Conservation (phyloP, 1,284 basidiomycete genomes). For the Vanrija humicola region DNA sequence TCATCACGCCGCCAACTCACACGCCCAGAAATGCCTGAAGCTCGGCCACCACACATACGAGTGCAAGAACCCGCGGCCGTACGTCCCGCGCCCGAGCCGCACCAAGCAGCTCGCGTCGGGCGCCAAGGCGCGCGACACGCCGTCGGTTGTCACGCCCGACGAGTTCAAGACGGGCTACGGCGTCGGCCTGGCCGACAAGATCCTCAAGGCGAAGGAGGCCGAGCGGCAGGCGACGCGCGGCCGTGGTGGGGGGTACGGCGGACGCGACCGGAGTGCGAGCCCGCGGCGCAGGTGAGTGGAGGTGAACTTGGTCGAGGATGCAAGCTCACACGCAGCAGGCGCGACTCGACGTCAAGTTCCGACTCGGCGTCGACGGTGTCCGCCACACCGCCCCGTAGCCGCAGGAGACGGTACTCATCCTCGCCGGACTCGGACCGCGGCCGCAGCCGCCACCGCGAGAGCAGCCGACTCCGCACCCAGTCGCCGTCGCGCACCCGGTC, state of each 20-base stretch:
- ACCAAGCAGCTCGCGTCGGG: constrained; percentile 30
- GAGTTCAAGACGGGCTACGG: constrained; percentile 41
- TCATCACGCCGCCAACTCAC: constrained; percentile 1
- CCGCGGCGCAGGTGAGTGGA: neutral
- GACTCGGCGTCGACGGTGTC: no score
- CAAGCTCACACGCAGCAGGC: no score
- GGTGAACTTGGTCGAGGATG: no score
- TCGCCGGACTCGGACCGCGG: constrained; percentile 1
- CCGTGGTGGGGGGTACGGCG: neutral
- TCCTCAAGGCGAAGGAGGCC: constrained; percentile 44
- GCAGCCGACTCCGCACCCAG: neutral
- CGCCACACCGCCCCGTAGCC: no score
- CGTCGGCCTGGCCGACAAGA: constrained; percentile 45
- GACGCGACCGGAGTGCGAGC: neutral
- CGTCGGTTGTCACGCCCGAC: constrained; percentile 45
- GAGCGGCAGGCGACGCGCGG: constrained; percentile 20
- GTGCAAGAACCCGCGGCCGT: constrained; percentile 43
- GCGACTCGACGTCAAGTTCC: no score
- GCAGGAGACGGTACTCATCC: constrained; percentile 4
- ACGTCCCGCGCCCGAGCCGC: constrained; percentile 41
- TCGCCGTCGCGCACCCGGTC: neutral
- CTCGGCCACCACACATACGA: constrained; percentile 49
- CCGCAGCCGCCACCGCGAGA: neutral
- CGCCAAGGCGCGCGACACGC: constrained; percentile 24
- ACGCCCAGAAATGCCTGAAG: constrained; percentile 41